A percentile compares a stretch with the other conserved stretches of the same genome.
Conservation (phyloP, 1,284 basidiomycete genomes). For the Cutaneotrichosporon spelunceum region DNA sequence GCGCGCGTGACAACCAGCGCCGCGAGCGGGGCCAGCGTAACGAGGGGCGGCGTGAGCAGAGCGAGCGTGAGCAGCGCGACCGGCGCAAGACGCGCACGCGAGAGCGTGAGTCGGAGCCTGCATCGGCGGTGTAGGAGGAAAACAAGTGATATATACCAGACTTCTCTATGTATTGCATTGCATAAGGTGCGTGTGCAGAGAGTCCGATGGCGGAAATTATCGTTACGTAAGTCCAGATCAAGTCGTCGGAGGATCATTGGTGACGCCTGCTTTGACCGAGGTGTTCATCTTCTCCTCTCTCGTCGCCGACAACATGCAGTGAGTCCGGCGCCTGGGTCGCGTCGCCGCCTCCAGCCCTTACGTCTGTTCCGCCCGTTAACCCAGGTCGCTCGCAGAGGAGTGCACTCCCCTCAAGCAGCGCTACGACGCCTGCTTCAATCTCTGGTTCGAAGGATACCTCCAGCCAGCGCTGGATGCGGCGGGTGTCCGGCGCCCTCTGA, state of each 20-base stretch:
- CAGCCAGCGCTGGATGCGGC: slow-evolving; percentile 58
- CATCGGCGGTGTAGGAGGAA: not conserved
- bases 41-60: not conserved
- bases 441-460: slow-evolving; percentile 93
- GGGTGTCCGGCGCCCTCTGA: not conserved
- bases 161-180: slow-evolving; percentile 10
- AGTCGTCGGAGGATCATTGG: not conserved
- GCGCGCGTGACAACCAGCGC: not conserved
- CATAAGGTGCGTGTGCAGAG: not conserved
- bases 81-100: not conserved
- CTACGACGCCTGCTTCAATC: slow-evolving; percentile 92
- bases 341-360: not conserved
- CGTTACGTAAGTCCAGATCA: not conserved
- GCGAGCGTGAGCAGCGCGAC: not conserved
- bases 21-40: not conserved
- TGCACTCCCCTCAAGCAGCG: slow-evolving; percentile 85
- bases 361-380: slow-evolving; percentile 3
- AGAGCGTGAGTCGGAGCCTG: not conserved
- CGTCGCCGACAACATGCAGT: slow-evolving; percentile 6
- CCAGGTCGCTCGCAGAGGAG: slow-evolving; percentile 47
- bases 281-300: not conserved
- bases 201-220: not conserved
- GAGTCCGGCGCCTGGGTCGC: not conserved
- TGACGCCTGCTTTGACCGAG: not conserved
- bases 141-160: not conserved